Evolutionary conservation across 805 yeast genomes (phyloP).

Genomic region (Candida takata): DNA sequence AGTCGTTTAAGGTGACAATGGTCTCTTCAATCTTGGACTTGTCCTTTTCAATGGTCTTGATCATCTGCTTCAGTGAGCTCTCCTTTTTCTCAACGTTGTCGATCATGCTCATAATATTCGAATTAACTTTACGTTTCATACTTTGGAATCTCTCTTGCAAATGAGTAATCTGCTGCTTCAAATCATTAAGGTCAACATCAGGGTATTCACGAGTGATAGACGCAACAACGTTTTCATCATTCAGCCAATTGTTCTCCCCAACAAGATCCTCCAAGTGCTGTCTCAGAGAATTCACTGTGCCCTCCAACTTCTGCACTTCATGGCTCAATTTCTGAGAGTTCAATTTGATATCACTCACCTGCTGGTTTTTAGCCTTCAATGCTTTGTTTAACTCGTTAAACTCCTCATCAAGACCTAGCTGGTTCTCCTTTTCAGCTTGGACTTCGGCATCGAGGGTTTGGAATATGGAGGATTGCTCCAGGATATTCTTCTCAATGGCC

Average conservation of each 20-base stretch:
- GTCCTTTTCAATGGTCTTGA: conserved; percentile 81
- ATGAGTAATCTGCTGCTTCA: conserved; percentile 48
- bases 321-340: conserved; percentile 48
- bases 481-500: conserved; percentile 23
- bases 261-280: conserved; percentile 37
- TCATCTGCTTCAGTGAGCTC: conserved; percentile 65
- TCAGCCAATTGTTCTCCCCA: conserved; percentile 65
- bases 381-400: conserved; percentile 48
- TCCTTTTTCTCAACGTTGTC: conserved; percentile 91
- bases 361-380: conserved; percentile 35
- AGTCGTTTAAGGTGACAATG: conserved; percentile 71
- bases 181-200: conserved; percentile 54
- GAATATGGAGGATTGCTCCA: conserved; percentile 22
- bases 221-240: conserved; percentile 51
- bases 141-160: conserved; percentile 54
- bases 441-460: conserved; percentile 20
- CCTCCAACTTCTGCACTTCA: conserved; percentile 43
- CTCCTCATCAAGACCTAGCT: conserved; percentile 72
- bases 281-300: conserved; percentile 31
- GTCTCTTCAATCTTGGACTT: conserved; percentile 87
- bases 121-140: conserved; percentile 76
- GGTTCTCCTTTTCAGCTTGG: conserved; percentile 39
- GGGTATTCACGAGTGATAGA: conserved; percentile 56
- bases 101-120: conserved; percentile 83
- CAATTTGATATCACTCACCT: conserved; percentile 40